These are phyloP conservation scores for Leptodontidium sp. DNA, from an alignment of 2,329 filamentous ascomycete species.

Conservation along the genomic window DNA sequence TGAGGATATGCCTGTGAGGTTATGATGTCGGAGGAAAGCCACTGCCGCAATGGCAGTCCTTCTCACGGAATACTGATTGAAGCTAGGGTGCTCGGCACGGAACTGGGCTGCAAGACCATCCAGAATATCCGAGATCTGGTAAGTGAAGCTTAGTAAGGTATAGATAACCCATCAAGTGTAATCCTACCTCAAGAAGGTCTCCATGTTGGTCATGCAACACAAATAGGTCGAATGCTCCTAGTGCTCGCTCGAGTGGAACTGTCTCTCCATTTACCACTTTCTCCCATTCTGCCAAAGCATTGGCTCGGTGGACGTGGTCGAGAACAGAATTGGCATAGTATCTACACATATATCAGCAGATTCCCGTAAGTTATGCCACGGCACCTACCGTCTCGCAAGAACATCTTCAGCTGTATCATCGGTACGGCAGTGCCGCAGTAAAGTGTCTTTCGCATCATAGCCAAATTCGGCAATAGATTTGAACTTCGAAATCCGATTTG, in stretches of 20 bases:
- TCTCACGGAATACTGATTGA: conserved; percentile 67
- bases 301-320: conserved; percentile 80
- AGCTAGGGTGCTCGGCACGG: conserved; percentile 56
- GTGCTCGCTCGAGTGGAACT: conserved; percentile 73
- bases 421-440: conserved; percentile 70
- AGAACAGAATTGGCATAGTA: conserved; percentile 80
- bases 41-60: conserved; percentile 73
- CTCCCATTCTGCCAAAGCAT: conserved; percentile 81
- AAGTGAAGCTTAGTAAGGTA: background rate
- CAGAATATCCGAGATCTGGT: conserved; percentile 70
- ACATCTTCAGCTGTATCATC: conserved; percentile 71
- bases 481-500: conserved; percentile 73
- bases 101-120: conserved; percentile 70
- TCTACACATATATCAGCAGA: conserved; percentile 51
- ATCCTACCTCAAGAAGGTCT: conserved; percentile 73
- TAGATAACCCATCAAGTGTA: background rate
- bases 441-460: conserved; percentile 88
- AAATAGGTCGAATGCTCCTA: conserved; percentile 91
- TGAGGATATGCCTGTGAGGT: conserved; percentile 74
- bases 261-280: conserved; percentile 58
- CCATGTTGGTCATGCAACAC: conserved; percentile 75
- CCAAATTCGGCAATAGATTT: conserved; percentile 76
- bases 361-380: background rate
- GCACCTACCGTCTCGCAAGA: conserved; percentile 72
- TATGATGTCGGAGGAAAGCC: conserved; percentile 71